Base-by-base conservation (phyloP, 2,329 filamentous ascomycete species). In the Aureobasidium pullulans region DNA sequence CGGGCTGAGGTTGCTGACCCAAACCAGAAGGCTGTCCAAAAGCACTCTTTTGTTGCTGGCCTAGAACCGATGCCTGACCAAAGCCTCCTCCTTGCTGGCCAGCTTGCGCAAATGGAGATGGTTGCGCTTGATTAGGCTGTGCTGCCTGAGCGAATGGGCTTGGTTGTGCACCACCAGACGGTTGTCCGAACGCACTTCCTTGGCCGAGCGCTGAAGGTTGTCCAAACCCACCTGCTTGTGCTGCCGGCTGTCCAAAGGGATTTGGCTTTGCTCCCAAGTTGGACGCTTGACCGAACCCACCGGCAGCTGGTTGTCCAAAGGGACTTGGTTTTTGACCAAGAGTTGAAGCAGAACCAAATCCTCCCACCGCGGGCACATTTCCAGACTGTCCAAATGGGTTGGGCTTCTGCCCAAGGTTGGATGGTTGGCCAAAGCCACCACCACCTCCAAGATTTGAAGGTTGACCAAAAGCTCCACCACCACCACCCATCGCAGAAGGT, bases 171-270 rank as follows among this genome's bases (percentile, higher is more conserved):
- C 34, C 44, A n/a, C 46, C 56, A 28, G 44, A 34, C 37, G 56
- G 42, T 9, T 57, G 53, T 15, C 39, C 39, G 28, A 54, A 54
- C 11, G 54, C 31, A 31, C 16, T 42, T 10, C 13, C 2, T 28
- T 40, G 32, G 13, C 54, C 54, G 6, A 58, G 3, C 1, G 39
- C 40, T 11, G 60, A 59, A 13, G 60, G 60, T 28, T 60, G 60
- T 16, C 60, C 60, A 16, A 63, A 62, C 6, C 32, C 49, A 43
- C 53, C 37, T 36, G 52, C 37, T 31, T 37, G 31, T 28, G 48
- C 16, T 5, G 31, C 11, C 6, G 72, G 64, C 57, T 75, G 70
- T 9, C 66, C 67, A 54, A 72, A 71, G n/a, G 68, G 57, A 54
- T 67, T 61, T 19, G 54, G 40, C 23, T 44, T 44, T 32, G 29